Base-by-base conservation (phyloP, 2,329 filamentous ascomycete species). In the Xylariaceae sp. region DNA sequence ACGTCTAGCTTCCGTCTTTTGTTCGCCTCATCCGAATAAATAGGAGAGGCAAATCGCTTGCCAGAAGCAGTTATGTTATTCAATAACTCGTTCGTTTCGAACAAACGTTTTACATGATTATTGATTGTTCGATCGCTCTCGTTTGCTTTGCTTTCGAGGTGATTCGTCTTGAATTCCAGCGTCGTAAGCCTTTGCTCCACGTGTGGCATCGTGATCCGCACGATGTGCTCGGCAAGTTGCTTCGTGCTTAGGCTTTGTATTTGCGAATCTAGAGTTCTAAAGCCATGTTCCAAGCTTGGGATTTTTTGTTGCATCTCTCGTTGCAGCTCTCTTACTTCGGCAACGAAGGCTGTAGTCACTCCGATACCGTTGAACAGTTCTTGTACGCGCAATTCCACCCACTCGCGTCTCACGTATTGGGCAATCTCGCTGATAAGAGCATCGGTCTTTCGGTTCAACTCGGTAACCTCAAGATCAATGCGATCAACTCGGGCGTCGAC, bases 211-310 rank as follows among this genome's bases (percentile, higher is more conserved):
- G 73, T 23, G 2, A 65, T 58, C 47, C 72, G 70, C 34, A 77
- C 64, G 7, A 82, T 78, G 1, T 69, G 69, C 4, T 73, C 69
- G 11, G 75, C 76, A 30, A 82, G 69, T 1, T 70, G 65, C 51
- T 73, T 76, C 1, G 79, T 78, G 17, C 68, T 74, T 6, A 86
- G 68, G 62, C 80, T 82, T 57, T 77, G 78, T 60, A 77, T 83
- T 61, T 80, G 81, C 0, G 61, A 57, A 65, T 81, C 76, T 6
- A 86, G 64, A 0, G 73, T 67, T 17, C 65, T 65, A 3, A 80
- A 37, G 51, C 76, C 68, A 45, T 74, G 66, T 13, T 74, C 71
- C 4, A 80, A 62, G 3, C 68, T 67, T 0, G 73, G 69, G 15
- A 71, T 65, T 44, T 66, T 70, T 23, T 65, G 68, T 15, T 71